Conservation (phyloP, 106 monocot genomes). For the Ottelia alismoides region DNA sequence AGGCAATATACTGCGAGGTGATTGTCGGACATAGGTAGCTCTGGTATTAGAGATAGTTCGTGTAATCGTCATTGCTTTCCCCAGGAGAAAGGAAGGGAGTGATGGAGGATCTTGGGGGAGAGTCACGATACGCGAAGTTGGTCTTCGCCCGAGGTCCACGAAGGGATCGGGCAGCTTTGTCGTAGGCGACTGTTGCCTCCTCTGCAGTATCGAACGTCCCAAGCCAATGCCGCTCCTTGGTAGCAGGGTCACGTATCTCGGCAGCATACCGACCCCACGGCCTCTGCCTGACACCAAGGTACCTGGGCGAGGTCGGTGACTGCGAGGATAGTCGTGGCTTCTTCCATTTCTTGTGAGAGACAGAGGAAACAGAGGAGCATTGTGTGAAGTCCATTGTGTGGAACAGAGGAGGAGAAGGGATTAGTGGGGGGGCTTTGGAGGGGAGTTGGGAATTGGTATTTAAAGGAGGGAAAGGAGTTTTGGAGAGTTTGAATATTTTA, state of each 20-base stretch:
- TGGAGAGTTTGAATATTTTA: too few relatives aligned
- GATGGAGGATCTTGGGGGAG: slow-evolving; percentile 2
- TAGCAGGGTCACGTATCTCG: slow-evolving; percentile 4
- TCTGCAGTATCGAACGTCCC: slow-evolving; percentile 86
- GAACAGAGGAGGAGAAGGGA: too few relatives aligned
- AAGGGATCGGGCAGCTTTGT: slow-evolving; percentile 32
- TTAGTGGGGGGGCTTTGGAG: too few relatives aligned
- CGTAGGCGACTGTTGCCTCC: slow-evolving; percentile 78
- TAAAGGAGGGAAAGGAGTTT: too few relatives aligned
- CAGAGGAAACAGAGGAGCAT: background rate
- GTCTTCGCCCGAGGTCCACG: background rate
- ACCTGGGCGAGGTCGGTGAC: too few relatives aligned
- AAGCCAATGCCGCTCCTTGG: slow-evolving; percentile 9
- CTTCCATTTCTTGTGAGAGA: background rate
- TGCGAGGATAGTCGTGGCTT: too few relatives aligned
- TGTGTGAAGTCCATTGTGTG: slow-evolving; percentile 1
- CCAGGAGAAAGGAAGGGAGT: slow-evolving; percentile 6
- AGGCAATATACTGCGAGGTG: too few relatives aligned
- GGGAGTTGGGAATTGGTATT: too few relatives aligned
- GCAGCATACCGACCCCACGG: background rate
- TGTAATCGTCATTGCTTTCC: too few relatives aligned
- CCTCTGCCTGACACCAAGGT: too few relatives aligned
- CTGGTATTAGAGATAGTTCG: too few relatives aligned
- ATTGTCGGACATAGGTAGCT: too few relatives aligned
- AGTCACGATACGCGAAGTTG: slow-evolving; percentile 5